Percentiles rank a stretch among this genome's conserved stretches.
Evolutionary conservation across 192 early-diverging fungal species (phyloP).

Genomic region (Rhizoclosmatium sp.): DNA sequence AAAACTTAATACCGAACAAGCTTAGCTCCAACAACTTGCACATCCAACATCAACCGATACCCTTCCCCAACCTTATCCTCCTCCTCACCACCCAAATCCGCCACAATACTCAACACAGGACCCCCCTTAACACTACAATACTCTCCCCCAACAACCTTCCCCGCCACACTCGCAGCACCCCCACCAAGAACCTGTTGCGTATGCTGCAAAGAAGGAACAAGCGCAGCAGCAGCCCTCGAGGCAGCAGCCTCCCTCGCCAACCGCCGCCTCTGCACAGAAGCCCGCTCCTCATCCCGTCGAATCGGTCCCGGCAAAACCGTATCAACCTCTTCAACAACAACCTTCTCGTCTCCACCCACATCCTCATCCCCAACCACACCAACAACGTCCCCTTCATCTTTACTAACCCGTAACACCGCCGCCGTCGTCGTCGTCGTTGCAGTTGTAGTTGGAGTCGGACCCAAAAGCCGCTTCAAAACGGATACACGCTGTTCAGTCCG

Average conservation of each 20-base stretch:
- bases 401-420: not conserved
- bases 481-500: not conserved
- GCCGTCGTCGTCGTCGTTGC: not conserved
- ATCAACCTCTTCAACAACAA: not conserved
- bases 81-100: conserved; percentile 23
- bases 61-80: not conserved
- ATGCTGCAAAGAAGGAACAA: too few species aligned
- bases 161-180: not conserved
- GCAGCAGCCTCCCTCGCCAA: not conserved
- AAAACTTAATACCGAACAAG: conserved; percentile 22
- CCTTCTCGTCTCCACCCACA: not conserved
- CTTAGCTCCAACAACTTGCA: conserved; percentile 31
- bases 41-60: conserved; percentile 28
- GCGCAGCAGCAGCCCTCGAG: too few species aligned
- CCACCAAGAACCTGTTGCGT: not conserved
- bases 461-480: not conserved
- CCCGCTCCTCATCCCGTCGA: conserved; percentile 7
- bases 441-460: not conserved
- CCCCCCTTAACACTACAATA: conserved; percentile 24
- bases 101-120: conserved; percentile 20
- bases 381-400: not conserved
- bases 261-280: conserved; percentile 20
- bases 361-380: not conserved
- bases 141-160: not conserved
- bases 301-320: conserved; percentile 8